Base-by-base conservation (phyloP, 2,329 filamentous ascomycete species). In the Alternaria brassicae region DNA sequence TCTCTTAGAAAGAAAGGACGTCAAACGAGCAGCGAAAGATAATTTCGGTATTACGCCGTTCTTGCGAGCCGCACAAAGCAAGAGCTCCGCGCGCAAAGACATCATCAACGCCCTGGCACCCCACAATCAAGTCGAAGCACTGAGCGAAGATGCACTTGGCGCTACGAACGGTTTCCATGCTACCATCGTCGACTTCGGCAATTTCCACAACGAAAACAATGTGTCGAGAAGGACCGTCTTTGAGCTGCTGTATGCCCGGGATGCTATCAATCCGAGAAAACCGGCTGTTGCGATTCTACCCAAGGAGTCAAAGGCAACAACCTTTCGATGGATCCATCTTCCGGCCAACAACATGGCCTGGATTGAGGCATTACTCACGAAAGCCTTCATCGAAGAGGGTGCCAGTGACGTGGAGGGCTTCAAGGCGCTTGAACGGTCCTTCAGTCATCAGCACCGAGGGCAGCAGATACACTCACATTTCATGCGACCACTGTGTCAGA, bases 351-450 rank as follows among this genome's bases (percentile, higher is more conserved):
- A 86, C 69, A 82, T 86, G 67, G 82, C 84, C 1, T 89, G 87
- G 87, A 83, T 86, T 4, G 86, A 89, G 72, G 83, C 86, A 0
- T 77, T 89, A 2, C 75, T 89, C n/a, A 85, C 86, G 1, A 89
- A 89, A 63, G 82, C 82, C 7, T 89, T 89, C 64, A 85, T 89
- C 32, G 87, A 89, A 70, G 84, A 86, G 36, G 86, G 86, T 0
- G 82, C 84, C 15, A 81, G 82, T n/a, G 87, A 89, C 69, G 83
- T 88, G 2, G 85, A 88, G 67, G 84, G 84, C 1, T 89, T 88
- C 76, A 89, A 88, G 66, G 84, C 85, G 0, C 70, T 89, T 2
- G 86, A 87, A 65, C 83, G 84, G 60, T 86, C 84, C 3, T 88
- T 89, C 61, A 84, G 83, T 41, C 86, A 88, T 63, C 85, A 88